Evolutionary conservation across 257 asterid species (phyloP).

Genomic region (Solanum pinnatisectum): DNA sequence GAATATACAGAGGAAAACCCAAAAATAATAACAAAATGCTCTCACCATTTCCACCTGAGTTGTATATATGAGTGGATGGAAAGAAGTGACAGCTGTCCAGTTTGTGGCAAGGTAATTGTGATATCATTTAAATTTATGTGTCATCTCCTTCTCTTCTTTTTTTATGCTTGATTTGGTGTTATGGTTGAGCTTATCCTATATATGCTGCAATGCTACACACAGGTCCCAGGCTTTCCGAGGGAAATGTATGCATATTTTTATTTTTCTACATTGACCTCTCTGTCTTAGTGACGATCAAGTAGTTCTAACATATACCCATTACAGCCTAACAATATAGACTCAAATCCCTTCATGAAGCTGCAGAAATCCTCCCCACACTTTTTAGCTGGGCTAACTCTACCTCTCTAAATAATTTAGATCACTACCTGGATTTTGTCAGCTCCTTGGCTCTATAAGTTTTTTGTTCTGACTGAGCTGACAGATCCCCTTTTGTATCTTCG

Average conservation of each 20-base stretch:
- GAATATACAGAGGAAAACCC: slow-evolving; percentile 83
- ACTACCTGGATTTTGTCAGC: not conserved
- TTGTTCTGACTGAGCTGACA: not conserved
- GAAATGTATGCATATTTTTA: not conserved
- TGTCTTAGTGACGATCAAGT: not conserved
- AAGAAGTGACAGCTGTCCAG: slow-evolving; percentile 92
- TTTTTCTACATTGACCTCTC: not conserved
- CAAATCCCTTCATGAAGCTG: not conserved
- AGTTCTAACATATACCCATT: not conserved
- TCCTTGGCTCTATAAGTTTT: not conserved
- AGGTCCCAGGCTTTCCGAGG: not conserved
- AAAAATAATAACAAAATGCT: slow-evolving; percentile 69
- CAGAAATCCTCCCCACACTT: not conserved
- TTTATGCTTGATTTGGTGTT: not conserved
- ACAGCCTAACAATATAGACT: not conserved
- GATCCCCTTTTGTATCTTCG: not conserved
- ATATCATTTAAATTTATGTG: not conserved
- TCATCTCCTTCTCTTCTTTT: not conserved
- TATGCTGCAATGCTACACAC: not conserved
- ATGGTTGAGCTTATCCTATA: not conserved
- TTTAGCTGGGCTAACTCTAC: not conserved
- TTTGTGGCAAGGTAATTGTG: slow-evolving; percentile 74
- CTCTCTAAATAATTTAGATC: not conserved
- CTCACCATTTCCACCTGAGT: slow-evolving; percentile 94
- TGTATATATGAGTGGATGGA: slow-evolving; percentile 99